Percentiles rank a stretch among this genome's conserved stretches.
phyloP scores from a whole-genome alignment of 805 yeast genomes.

The Yamadazyma olivae region DNA sequence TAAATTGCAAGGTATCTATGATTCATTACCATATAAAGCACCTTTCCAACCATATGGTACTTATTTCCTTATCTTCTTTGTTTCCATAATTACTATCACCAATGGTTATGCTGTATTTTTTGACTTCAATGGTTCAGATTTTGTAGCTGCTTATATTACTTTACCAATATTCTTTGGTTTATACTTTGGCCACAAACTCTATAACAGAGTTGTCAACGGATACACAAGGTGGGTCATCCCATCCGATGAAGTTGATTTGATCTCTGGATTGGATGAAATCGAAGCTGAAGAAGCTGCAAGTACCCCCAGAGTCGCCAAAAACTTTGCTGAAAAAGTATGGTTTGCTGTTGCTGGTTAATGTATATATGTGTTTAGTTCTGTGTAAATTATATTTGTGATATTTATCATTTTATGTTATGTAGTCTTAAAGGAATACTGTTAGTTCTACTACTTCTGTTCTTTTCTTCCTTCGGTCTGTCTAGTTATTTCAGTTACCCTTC shows the following conservation, averaged over 20 bases:
- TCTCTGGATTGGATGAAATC: slow-evolving; percentile 56
- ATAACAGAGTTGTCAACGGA: slow-evolving; percentile 18
- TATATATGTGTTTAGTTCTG: background rate
- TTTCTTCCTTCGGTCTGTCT: too few species aligned
- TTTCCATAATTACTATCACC: slow-evolving; percentile 24
- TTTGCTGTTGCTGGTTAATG: slow-evolving; percentile 13
- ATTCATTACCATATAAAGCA: slow-evolving; percentile 22
- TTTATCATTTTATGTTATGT: too few species aligned
- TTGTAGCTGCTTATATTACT: slow-evolving; percentile 34
- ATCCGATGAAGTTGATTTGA: slow-evolving; percentile 54
- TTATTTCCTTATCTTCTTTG: slow-evolving; percentile 21
- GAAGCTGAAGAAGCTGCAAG: slow-evolving; percentile 48
- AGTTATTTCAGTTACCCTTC: too few species aligned
- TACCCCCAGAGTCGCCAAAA: slow-evolving; percentile 38
- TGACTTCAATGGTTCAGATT: slow-evolving; percentile 24
- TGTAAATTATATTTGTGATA: too few species aligned
- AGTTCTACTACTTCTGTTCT: too few species aligned
- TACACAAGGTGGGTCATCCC: slow-evolving; percentile 41
- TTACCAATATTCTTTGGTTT: slow-evolving; percentile 25
- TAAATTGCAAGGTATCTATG: slow-evolving; percentile 7
- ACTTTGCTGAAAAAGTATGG: slow-evolving; percentile 43
- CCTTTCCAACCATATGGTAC: slow-evolving; percentile 31
- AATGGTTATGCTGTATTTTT: slow-evolving; percentile 34
- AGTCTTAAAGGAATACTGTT: too few species aligned
- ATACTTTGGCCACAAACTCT: slow-evolving; percentile 27